These are phyloP conservation scores for Coriaria nepalensis DNA, from an alignment of 306 rosid species.

Conservation along the genomic window DNA sequence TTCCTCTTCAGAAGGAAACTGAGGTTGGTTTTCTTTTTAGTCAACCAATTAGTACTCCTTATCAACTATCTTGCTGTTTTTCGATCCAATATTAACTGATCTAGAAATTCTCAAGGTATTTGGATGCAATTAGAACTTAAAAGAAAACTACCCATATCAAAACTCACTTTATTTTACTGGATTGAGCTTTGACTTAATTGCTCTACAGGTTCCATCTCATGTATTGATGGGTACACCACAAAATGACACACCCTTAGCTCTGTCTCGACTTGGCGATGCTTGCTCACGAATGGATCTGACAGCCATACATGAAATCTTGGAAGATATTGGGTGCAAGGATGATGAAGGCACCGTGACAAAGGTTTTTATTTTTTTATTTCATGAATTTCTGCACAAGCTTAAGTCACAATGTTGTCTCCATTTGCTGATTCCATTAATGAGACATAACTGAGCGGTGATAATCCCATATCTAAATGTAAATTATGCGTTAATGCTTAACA, in stretches of 20 bases:
- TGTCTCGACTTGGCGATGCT: constrained; percentile 78
- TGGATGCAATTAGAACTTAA: too few relatives aligned
- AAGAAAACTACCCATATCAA: too few relatives aligned
- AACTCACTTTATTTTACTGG: constrained; percentile 8
- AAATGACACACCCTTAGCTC: constrained; percentile 40
- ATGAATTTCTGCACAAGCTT: too few relatives aligned
- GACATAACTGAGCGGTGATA: too few relatives aligned
- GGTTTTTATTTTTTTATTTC: too few relatives aligned
- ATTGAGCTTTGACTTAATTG: constrained; percentile 11
- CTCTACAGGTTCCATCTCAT: constrained; percentile 72
- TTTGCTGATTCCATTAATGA: too few relatives aligned
- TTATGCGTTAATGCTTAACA: too few relatives aligned
- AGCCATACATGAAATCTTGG: constrained; percentile 75
- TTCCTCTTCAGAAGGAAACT: constrained; percentile 76
- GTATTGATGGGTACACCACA: constrained; percentile 73
- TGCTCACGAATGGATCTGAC: constrained; percentile 78
- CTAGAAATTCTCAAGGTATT: too few relatives aligned
- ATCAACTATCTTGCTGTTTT: not conserved
- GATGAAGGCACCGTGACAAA: constrained; percentile 92
- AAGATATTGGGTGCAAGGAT: constrained; percentile 74
- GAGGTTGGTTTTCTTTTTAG: constrained; percentile 41
- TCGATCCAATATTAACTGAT: not conserved
- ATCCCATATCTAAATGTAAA: too few relatives aligned
- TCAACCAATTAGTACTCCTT: not conserved
- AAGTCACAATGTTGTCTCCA: too few relatives aligned